phyloP scores from a whole-genome alignment of 371 early-diverging fungal species.

The Quaeritorhiza haematococci region DNA sequence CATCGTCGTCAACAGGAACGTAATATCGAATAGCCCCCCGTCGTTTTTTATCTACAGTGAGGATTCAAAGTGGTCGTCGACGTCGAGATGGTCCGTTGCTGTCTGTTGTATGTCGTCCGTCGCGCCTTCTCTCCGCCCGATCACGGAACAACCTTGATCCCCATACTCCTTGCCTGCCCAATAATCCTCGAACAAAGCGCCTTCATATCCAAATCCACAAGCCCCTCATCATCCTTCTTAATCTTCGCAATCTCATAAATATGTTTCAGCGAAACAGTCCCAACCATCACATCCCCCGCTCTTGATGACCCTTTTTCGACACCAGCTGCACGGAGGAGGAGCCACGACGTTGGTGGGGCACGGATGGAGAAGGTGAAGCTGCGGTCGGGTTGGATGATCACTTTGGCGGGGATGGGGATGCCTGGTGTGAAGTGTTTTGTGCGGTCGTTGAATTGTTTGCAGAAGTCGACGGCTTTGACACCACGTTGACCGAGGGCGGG shows the following conservation, averaged over 20 bases:
- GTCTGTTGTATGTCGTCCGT: no score
- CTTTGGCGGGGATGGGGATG: conserved; percentile 80
- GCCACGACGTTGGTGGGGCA: conserved; percentile 85
- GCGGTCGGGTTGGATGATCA: conserved; percentile 85
- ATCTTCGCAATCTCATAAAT: conserved; percentile 91
- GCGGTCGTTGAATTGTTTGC: conserved; percentile 95
- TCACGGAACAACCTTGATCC: conserved; percentile 76
- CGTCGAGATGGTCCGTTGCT: no score
- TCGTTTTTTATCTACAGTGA: no score
- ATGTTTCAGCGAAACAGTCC: conserved; percentile 82
- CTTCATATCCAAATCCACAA: conserved; percentile 66
- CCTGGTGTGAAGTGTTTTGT: conserved; percentile 75
- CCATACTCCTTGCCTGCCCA: conserved; percentile 79
- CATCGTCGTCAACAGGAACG: no score
- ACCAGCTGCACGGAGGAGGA: conserved; percentile 89
- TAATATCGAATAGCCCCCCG: no score
- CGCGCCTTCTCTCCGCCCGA: no score
- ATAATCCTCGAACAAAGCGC: conserved; percentile 71
- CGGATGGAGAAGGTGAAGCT: conserved; percentile 84
- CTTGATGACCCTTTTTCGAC: conserved; percentile 67
- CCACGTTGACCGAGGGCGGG: conserved; percentile 96
- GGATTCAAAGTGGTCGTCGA: no score
- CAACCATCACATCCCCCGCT: conserved; percentile 73
- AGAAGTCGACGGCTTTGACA: conserved; percentile 97
- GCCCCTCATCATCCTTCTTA: conserved; percentile 77